Evolutionary conservation across 1,284 basidiomycete species (phyloP), one percentile per base, ranked within the genome.

Genomic region (Peniophora sp.): DNA sequence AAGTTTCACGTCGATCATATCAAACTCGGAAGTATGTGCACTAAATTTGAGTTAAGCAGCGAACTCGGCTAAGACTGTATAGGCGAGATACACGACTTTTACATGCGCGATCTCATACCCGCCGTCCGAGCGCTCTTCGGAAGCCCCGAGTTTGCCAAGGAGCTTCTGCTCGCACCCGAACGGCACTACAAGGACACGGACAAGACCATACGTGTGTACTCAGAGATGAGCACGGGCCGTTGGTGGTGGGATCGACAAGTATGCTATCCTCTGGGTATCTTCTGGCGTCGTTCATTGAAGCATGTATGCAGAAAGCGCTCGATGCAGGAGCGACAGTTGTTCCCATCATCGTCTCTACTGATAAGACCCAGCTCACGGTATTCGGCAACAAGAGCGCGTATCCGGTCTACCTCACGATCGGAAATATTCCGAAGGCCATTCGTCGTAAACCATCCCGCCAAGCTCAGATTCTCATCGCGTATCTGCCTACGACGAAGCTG

Each of bases 221-320:
- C 46, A 5, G 52, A 53, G 49, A 48, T 45, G 46, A 44, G 48
- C 10, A 53, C 52, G 1, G 41, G n/a, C 2, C 46, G 50, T 34
- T 53, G 52, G 52, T 50, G 52, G 52, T 48, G 49, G 39, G 23
- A 50, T 1, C 10, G 17, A 0, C 52, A 53, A 34, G 52, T 53
- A 2, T 34, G 52, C 35, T 36, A 10, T 10, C 35, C n/a, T n/a
- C 11, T 36, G 10, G 35, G 10, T 10, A 36, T 36, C 11, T n/a
- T 11, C 35, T n/a, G n/a, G 35, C 35, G 35, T 36, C 10, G 35
- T 10, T 36, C 35, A 11, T n/a, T n/a, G n/a, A n/a, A 36, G n/a
- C 35, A 36, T 36, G 10, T 36, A n/a, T 36, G 35, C 35, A 36
- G 35, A 36, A 11, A 10, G n/a, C 10, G 35, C 35, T 36, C 35